Evolutionary conservation across 495 filamentous ascomycete genomes (phyloP).

Genomic region (Gamarada debralockiae): DNA sequence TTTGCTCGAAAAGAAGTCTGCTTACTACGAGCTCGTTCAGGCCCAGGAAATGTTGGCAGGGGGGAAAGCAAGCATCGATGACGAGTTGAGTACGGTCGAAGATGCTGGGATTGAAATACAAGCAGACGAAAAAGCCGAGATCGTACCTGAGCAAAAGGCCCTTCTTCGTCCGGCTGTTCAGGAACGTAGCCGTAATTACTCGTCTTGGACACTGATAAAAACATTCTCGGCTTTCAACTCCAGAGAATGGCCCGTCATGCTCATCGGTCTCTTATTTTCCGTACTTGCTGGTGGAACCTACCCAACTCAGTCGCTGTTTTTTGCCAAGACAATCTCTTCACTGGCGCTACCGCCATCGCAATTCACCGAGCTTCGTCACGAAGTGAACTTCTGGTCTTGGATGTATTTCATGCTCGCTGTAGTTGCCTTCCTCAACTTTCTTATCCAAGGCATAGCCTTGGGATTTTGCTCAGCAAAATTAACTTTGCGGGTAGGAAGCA

Average conservation of each 20-base stretch:
- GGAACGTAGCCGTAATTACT: not conserved
- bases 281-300: not conserved
- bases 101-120: not conserved
- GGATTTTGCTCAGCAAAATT: slow-evolving; percentile 46
- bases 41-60: slow-evolving; percentile 39
- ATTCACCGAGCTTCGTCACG: slow-evolving; percentile 52
- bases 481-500: slow-evolving; percentile 40
- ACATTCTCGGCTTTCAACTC: not conserved
- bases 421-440: slow-evolving; percentile 47
- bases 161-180: too few species aligned
- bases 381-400: slow-evolving; percentile 51
- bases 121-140: not conserved
- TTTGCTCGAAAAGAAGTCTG: slow-evolving; percentile 34
- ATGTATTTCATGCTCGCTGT: slow-evolving; percentile 52
- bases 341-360: slow-evolving; percentile 30
- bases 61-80: slow-evolving; percentile 47
- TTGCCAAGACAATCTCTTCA: slow-evolving; percentile 34
- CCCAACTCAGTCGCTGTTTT: slow-evolving; percentile 16
- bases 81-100: not conserved
- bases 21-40: slow-evolving; percentile 9
- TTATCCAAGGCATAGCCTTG: slow-evolving; percentile 41
- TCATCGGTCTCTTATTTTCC: not conserved
- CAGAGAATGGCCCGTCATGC: not conserved
- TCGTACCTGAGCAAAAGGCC: not conserved
- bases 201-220: not conserved